Percentiles rank a stretch among this genome's conserved stretches.
phyloP scores from a whole-genome alignment of 2,329 filamentous ascomycete species.

The Polytolypa hystricis region DNA sequence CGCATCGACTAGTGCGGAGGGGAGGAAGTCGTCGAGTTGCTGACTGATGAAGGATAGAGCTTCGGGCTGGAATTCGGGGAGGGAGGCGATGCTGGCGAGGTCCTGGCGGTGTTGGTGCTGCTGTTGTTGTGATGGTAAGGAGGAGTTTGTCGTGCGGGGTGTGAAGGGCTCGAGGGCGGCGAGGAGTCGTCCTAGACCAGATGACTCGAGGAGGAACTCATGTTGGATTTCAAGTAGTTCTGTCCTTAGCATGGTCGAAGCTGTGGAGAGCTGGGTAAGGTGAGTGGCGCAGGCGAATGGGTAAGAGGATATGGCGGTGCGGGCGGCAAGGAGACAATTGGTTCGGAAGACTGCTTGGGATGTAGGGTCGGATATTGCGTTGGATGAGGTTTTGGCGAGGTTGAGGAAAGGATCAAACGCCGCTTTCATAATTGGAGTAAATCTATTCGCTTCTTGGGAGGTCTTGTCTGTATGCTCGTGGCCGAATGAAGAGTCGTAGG shows the following conservation, averaged over 20 bases:
- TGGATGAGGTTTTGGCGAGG: constrained; percentile 46
- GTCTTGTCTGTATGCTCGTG: constrained; percentile 33
- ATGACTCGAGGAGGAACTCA: constrained; percentile 60
- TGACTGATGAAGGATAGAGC: constrained; percentile 59
- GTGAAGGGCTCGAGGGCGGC: constrained; percentile 40
- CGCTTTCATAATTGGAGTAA: constrained; percentile 63
- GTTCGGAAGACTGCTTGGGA: constrained; percentile 39
- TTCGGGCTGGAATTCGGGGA: constrained; percentile 49
- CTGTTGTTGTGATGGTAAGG: constrained; percentile 5
- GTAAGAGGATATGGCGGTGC: constrained; percentile 27
- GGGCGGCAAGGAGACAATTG: constrained; percentile 36
- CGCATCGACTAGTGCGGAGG: constrained; percentile 86
- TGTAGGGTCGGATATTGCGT: constrained; percentile 25
- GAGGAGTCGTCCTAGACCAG: constrained; percentile 58
- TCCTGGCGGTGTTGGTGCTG: constrained; percentile 25
- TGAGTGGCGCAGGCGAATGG: constrained; percentile 53
- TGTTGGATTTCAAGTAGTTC: constrained; percentile 58
- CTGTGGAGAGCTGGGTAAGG: constrained; percentile 46
- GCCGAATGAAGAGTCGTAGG: constrained; percentile 68
- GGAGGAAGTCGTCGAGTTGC: constrained; percentile 77
- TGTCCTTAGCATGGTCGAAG: constrained; percentile 35
- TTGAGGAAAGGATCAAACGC: constrained; percentile 77
- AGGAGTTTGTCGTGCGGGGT: constrained; percentile 9
- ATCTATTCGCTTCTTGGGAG: constrained; percentile 53
- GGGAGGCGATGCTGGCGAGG: constrained; percentile 43